Evolutionary conservation across 148 eudicot species (phyloP).

Genomic region (Camellia granthamiana): DNA sequence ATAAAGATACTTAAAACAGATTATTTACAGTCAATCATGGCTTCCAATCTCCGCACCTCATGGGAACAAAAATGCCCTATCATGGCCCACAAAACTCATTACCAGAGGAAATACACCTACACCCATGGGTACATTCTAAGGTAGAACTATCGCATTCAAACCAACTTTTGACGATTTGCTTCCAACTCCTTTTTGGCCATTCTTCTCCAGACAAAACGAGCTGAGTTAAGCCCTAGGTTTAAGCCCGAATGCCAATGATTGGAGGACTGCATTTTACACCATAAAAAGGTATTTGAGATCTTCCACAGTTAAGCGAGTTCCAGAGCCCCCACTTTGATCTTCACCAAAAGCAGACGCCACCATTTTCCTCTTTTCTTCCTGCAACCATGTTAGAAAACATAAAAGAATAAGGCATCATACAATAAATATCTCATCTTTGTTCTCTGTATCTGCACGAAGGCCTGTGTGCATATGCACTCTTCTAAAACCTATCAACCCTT

Average conservation of each 20-base stretch:
- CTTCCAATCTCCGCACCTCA: constrained; percentile 4
- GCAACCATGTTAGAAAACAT: constrained; percentile 20
- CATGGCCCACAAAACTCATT: not conserved
- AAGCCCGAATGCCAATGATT: not conserved
- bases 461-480: not conserved
- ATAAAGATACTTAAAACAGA: not conserved
- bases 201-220: constrained; percentile 4
- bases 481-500: not conserved
- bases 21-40: constrained; percentile 5
- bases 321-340: constrained; percentile 68
- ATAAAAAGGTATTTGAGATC: constrained; percentile 73
- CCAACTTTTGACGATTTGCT: not conserved
- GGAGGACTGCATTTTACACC: constrained; percentile 18
- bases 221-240: not conserved
- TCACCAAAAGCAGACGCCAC: constrained; percentile 98
- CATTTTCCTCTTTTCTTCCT: constrained; percentile 99
- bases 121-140: not conserved
- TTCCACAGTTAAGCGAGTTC: constrained; percentile 65
- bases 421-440: not conserved
- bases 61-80: constrained; percentile 13
- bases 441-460: not conserved
- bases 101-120: not conserved
- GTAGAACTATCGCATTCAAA: not conserved
- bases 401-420: not conserved
- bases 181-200: not conserved